A percentile compares a stretch with the other conserved stretches of the same genome.
Evolutionary conservation across 352 stramenopile species (phyloP).

Genomic region (Albugo candida): DNA sequence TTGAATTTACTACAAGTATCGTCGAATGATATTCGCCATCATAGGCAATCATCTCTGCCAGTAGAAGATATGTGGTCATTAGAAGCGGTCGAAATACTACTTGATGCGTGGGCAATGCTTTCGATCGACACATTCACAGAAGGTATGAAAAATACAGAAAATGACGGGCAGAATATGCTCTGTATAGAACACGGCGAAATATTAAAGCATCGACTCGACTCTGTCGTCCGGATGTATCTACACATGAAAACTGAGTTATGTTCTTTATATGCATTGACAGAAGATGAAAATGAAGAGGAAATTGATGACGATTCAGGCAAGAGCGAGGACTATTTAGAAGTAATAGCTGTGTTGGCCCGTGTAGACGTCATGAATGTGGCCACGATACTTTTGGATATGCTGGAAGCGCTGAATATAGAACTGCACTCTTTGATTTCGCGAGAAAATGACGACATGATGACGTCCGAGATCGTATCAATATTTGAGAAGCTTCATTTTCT

Average conservation of each 20-base stretch:
- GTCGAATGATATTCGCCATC: constrained; percentile 34
- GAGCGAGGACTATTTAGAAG: constrained; percentile 2
- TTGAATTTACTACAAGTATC: constrained; percentile 49
- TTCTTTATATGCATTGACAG: constrained; percentile 32
- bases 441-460: constrained; percentile 31
- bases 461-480: constrained; percentile 30
- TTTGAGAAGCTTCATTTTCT: constrained; percentile 69
- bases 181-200: not conserved
- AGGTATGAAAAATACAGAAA: not conserved
- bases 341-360: constrained; percentile 3
- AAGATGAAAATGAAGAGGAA: constrained; percentile 68
- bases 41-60: constrained; percentile 23
- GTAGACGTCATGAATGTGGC: constrained; percentile 61
- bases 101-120: constrained; percentile 66
- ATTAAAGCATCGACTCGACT: constrained; percentile 15
- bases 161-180: not conserved
- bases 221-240: constrained; percentile 55
- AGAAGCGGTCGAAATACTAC: constrained; percentile 53
- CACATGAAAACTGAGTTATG: constrained; percentile 55
- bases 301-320: constrained; percentile 61
- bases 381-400: constrained; percentile 4
- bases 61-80: constrained; percentile 71
- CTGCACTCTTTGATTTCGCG: constrained; percentile 30
- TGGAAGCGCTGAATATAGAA: constrained; percentile 40
- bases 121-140: constrained; percentile 36